Percentiles rank a stretch among this genome's conserved stretches.
Conservation (phyloP, 495 filamentous ascomycete genomes). For the Penicillium robsamsonii region DNA sequence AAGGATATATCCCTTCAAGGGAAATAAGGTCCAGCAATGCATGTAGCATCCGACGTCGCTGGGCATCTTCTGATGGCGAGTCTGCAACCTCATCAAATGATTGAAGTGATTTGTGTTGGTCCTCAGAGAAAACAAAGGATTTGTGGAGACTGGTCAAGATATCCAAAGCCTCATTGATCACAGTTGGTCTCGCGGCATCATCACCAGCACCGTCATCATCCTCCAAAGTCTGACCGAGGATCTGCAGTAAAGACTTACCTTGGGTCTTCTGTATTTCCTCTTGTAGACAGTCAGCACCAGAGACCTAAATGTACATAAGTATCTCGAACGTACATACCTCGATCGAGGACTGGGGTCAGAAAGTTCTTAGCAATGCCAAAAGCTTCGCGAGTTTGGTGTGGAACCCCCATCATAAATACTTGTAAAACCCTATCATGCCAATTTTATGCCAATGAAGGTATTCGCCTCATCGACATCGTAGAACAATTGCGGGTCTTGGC, state of each 20-base stretch:
- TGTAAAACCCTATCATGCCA: neutral
- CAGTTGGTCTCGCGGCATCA: slow-evolving; percentile 19
- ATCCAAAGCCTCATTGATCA: slow-evolving; percentile 41
- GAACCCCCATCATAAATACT: slow-evolving; percentile 32
- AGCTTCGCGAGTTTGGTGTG: slow-evolving; percentile 23
- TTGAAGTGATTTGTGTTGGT: slow-evolving; percentile 9
- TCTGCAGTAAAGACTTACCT: slow-evolving; percentile 41
- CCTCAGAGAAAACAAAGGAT: slow-evolving; percentile 32
- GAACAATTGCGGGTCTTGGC: slow-evolving; percentile 12
- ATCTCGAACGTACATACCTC: slow-evolving; percentile 38
- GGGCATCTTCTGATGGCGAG: slow-evolving; percentile 41
- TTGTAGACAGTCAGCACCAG: slow-evolving; percentile 33
- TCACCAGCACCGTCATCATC: slow-evolving; percentile 6
- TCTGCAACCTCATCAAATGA: slow-evolving; percentile 19
- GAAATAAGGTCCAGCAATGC: slow-evolving; percentile 54
- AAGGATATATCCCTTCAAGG: slow-evolving; percentile 57
- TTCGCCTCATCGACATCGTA: neutral
- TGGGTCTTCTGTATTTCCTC: slow-evolving; percentile 39
- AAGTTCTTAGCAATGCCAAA: slow-evolving; percentile 41
- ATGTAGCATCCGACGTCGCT: slow-evolving; percentile 46
- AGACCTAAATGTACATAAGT: slow-evolving; percentile 1
- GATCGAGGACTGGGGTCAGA: slow-evolving; percentile 42
- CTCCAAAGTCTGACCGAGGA: slow-evolving; percentile 19
- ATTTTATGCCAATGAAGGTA: neutral
- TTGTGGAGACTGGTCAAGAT: slow-evolving; percentile 39